Evolutionary conservation across 352 stramenopile species (phyloP), one percentile per base, ranked within the genome.

Genomic region (Phytophthora agathidicida): DNA sequence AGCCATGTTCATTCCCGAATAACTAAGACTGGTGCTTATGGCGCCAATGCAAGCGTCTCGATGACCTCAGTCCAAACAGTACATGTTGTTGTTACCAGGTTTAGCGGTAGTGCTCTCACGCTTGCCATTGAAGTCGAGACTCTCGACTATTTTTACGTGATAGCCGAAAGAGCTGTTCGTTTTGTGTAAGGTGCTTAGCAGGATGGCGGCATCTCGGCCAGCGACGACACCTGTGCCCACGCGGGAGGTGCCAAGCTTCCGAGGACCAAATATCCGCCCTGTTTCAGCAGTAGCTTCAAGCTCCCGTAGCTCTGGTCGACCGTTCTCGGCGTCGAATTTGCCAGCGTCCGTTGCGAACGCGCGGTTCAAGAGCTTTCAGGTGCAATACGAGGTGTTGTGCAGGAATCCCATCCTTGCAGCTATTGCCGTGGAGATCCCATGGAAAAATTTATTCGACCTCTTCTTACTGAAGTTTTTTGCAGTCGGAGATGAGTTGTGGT

Each of bases 401-500:
- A 73, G 72, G 47, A 81, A 88, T 43, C 46, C 66, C 3, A 60
- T 88, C 2, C 56, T 88, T 27, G 58, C 49, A 13, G 66, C 62
- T 7, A 71, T 89, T 7, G 61, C 73, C 5, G 59, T 71, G 8
- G 72, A 84, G 27, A 75, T 87, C 46, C 69, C 79, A 19, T 86
- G 74, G 73, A 78, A 79, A n/a, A 85, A 87, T 31, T 49, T 89
- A 11, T 68, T 87, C 17, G 75, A 88, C 23, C 41, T 85, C 23
- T 85, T 83, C 35, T 47, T 73, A 17, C 59, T 86, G 39, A 78
- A 85, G 48, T 85, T 81, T 44, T 78, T 68, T 30, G 74, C 63
- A 1, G 74, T 84, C 10, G 72, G 73, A 5, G 77, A 86, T 17
- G 55, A 80, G 38, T 41, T 85, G 1, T 81, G 67, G 56, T 42